Conservation (phyloP, 306 rosid species). For the Quercus ilex region DNA sequence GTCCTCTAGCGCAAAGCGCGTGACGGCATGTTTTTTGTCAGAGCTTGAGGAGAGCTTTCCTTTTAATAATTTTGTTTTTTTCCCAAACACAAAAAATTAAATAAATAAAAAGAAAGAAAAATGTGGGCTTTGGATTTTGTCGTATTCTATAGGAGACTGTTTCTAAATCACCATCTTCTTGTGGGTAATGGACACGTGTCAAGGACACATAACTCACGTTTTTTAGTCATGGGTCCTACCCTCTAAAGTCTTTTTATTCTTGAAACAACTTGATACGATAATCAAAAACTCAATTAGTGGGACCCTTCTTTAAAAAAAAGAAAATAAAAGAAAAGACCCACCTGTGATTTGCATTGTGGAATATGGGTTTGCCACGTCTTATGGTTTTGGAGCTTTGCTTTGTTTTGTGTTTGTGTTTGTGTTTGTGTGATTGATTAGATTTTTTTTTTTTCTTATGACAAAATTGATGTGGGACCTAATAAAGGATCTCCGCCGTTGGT, state of each 20-base stretch:
- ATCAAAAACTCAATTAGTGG: slow-evolving; percentile 25
- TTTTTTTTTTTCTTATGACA: slow-evolving; percentile 16
- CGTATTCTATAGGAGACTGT: slow-evolving; percentile 46
- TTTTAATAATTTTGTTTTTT: neutral
- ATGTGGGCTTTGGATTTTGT: slow-evolving; percentile 50
- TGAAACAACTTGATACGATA: slow-evolving; percentile 43
- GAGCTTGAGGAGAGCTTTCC: slow-evolving; percentile 11
- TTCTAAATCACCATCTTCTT: slow-evolving; percentile 6
- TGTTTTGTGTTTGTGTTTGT: neutral
- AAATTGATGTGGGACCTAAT: slow-evolving; percentile 17
- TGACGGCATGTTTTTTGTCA: slow-evolving; percentile 76
- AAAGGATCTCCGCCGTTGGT: slow-evolving; percentile 30
- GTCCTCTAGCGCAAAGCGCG: slow-evolving; percentile 52
- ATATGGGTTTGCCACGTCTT: slow-evolving; percentile 27
- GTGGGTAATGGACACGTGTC: slow-evolving; percentile 45
- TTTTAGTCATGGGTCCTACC: slow-evolving; percentile 28
- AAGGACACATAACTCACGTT: slow-evolving; percentile 12
- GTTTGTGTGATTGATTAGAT: slow-evolving; percentile 20
- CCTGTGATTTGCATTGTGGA: slow-evolving; percentile 3
- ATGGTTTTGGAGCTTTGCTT: neutral
- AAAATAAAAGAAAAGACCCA: neutral
- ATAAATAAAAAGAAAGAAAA: neutral
- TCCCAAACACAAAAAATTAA: no score
- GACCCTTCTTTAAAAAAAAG: neutral
- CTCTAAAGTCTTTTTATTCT: slow-evolving; percentile 25